A percentile compares a stretch with the other conserved stretches of the same genome.
Conservation (phyloP, 345 rosid species). For the Rubroshorea leprosula region DNA sequence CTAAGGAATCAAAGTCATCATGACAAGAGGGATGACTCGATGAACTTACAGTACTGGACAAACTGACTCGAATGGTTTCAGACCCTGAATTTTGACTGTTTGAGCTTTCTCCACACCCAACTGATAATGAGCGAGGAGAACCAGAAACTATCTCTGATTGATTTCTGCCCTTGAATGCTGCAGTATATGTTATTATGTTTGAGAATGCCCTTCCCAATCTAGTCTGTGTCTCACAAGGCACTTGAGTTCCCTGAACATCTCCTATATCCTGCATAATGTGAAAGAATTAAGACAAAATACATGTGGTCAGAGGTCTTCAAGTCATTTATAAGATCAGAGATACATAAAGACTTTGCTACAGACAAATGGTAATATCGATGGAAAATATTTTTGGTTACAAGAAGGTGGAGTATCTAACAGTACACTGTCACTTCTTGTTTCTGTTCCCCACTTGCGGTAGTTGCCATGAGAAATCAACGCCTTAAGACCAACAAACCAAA, state of each 20-base stretch:
- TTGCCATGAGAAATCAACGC: constrained; percentile 46
- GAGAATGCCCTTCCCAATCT: constrained; percentile 66
- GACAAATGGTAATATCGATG: constrained; percentile 46
- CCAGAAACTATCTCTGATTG: constrained; percentile 39
- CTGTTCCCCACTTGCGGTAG: constrained; percentile 48
- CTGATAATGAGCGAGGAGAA: constrained; percentile 27
- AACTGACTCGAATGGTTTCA: constrained; percentile 63
- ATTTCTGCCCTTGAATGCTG: constrained; percentile 29
- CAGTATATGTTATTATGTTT: constrained; percentile 65
- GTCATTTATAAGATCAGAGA: constrained; percentile 10
- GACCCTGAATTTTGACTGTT: constrained; percentile 47
- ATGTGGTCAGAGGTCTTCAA: neutral
- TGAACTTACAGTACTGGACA: constrained; percentile 77
- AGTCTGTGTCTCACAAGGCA: constrained; percentile 40
- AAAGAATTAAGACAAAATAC: constrained; percentile 1
- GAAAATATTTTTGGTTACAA: constrained; percentile 37
- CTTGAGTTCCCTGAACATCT: constrained; percentile 42
- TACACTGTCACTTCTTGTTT: constrained; percentile 36
- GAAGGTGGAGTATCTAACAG: constrained; percentile 44
- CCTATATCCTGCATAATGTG: constrained; percentile 38
- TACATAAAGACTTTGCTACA: constrained; percentile 25
- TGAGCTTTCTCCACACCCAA: constrained; percentile 32
- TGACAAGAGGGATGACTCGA: constrained; percentile 82
- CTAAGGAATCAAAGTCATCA: constrained; percentile 74
- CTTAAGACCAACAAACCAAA: constrained; percentile 85